Conservation (phyloP, 2,329 filamentous ascomycete genomes). For the Stromatinia cepivora region DNA sequence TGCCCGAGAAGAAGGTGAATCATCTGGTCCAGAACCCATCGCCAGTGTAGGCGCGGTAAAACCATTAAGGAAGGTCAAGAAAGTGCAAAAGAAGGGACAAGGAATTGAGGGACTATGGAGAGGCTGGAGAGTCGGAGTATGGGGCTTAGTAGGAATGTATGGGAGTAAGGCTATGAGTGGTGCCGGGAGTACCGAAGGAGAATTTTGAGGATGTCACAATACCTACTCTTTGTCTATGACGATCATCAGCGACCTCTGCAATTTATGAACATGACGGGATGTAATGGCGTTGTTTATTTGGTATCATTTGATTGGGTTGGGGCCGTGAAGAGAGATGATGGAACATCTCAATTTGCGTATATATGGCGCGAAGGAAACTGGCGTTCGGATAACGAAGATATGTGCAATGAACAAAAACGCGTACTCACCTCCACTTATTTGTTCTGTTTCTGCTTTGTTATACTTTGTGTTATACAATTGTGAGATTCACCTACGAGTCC, state of each 20-base stretch:
- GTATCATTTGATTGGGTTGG: not conserved
- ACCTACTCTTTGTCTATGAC: conserved; percentile 9
- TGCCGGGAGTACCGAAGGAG: conserved; percentile 36
- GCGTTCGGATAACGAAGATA: conserved; percentile 19
- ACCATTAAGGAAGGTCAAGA: conserved; percentile 27
- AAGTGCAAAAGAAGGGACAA: conserved; percentile 46
- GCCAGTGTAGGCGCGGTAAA: conserved; percentile 10
- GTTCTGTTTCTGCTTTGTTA: not conserved
- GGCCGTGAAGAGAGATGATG: not conserved
- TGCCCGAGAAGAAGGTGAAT: conserved; percentile 79
- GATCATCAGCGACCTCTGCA: not conserved
- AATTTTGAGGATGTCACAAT: conserved; percentile 32
- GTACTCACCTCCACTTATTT: conserved; percentile 4
- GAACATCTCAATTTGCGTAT: conserved; percentile 9
- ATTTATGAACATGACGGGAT: not conserved
- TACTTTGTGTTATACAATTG: not conserved
- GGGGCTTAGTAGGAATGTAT: conserved; percentile 58
- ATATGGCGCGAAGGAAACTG: conserved; percentile 10
- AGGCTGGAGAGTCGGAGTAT: conserved; percentile 58
- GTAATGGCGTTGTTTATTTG: conserved; percentile 10
- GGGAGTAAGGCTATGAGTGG: conserved; percentile 42
- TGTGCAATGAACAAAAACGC: conserved; percentile 15
- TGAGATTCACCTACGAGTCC: not conserved
- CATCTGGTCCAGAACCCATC: conserved; percentile 18
- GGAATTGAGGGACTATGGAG: conserved; percentile 57